Evolutionary conservation across 2,329 filamentous ascomycete species (phyloP), one percentile per base, ranked within the genome.

Genomic region (Pyrenochaeta sp.): DNA sequence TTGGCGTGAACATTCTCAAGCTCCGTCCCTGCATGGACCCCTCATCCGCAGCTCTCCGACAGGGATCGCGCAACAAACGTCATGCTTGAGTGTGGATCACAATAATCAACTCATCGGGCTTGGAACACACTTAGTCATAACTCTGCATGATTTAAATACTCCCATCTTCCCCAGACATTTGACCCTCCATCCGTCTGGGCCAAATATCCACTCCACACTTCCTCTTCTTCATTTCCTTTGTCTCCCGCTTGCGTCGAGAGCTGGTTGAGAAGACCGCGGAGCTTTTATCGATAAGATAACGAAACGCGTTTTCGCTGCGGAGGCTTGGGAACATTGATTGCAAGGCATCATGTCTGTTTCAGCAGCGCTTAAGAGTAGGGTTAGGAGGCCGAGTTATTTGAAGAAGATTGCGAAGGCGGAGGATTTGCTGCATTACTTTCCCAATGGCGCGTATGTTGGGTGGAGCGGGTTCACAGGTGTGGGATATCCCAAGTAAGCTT

Each of bases 381-480:
- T 95, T 62, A 83, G 88, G 68, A 86, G 91, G 65, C 89, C 92
- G 24, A 90, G 90, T 42, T 88, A 94, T 78, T 84, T 96, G 55
- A 89, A 88, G 71, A 96, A 94, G 84, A 83, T 96, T 58, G 88
- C 89, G 69, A 88, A 88, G 69, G 87, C 92, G 37, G 87, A 95
- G 77, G 92, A 96, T 76, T 79, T 96, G 64, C 84, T 96, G 59
- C 84, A 90, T 63, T 85, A 91, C 67, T 96, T 96, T 72, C 92
- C 92, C 64, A 87, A 95, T 82, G 89, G 89, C 73, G 80, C 91
- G n/a, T 95, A 95, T 78, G 87, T 96, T 70, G 93, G 92, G 72
- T 96, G 92, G 92, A 92, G 89, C 64, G 92, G 92, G 9, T 96
- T 96, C 79, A 96, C 92, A 12, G 92, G 92, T 69, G 92, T 96